Percentiles rank a stretch among this genome's conserved stretches.
Conservation (phyloP, 129 eudicot species). For the Kitagawia praeruptora region DNA sequence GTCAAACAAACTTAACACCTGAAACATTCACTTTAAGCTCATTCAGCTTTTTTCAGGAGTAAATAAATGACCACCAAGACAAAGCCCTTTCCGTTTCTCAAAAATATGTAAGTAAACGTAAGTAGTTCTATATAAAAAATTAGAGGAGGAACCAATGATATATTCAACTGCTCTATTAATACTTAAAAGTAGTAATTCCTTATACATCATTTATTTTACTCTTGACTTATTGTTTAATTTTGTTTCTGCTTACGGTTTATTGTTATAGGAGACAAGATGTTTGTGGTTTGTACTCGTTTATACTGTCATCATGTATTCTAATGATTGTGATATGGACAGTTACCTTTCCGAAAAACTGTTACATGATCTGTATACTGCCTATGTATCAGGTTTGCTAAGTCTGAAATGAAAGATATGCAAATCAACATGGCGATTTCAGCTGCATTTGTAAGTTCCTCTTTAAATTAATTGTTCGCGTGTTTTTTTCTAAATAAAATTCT, state of each 20-base stretch:
- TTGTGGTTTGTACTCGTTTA: neutral
- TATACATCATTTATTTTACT: neutral
- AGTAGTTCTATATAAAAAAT: neutral
- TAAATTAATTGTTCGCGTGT: neutral
- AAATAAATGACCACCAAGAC: too few species aligned
- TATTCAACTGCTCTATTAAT: neutral
- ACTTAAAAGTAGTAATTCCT: neutral
- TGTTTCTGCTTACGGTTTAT: neutral
- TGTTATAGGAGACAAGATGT: neutral
- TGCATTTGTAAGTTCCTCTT: conserved; percentile 60
- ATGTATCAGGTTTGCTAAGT: conserved; percentile 63
- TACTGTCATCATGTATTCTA: neutral
- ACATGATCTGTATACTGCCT: conserved; percentile 1
- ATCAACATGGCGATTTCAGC: conserved; percentile 89
- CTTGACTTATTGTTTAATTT: neutral
- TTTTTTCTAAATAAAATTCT: neutral
- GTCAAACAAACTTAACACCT: too few species aligned
- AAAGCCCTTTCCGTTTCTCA: too few species aligned
- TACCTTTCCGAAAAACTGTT: neutral
- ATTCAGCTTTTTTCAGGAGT: too few species aligned
- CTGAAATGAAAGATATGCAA: conserved; percentile 59
- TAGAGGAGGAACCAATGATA: neutral
- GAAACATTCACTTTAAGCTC: too few species aligned
- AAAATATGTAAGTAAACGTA: neutral
- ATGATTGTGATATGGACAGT: neutral